Percentiles rank a stretch among this genome's conserved stretches.
phyloP scores from a whole-genome alignment of 2,329 filamentous ascomycete genomes.

The Diaporthe vaccinii region DNA sequence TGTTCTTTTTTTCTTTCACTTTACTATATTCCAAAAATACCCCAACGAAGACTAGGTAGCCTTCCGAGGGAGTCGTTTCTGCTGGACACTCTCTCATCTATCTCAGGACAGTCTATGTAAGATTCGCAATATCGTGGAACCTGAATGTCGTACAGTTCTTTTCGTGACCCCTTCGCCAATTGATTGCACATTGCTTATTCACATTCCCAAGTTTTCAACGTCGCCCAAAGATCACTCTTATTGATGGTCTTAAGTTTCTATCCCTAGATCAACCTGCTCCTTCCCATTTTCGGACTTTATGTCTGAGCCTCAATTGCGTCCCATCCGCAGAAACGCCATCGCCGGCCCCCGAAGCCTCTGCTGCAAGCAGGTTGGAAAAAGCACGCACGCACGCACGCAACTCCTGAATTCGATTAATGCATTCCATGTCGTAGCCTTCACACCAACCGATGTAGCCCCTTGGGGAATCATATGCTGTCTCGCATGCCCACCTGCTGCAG shows the following conservation, averaged over 20 bases:
- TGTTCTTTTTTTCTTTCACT: neutral
- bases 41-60: neutral
- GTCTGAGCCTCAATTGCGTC: conserved; percentile 21
- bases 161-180: no score
- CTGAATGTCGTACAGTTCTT: neutral
- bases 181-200: neutral
- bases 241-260: conserved; percentile 15
- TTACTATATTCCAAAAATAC: neutral
- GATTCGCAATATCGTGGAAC: no score
- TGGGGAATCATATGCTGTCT: neutral
- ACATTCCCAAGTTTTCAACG: neutral
- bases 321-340: conserved; percentile 23
- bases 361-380: neutral
- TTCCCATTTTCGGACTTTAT: conserved; percentile 24
- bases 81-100: neutral
- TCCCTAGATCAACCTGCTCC: conserved; percentile 13
- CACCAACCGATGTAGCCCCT: conserved; percentile 3
- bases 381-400: conserved; percentile 6
- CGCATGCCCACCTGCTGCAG: neutral
- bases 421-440: conserved; percentile 22
- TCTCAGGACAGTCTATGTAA: neutral
- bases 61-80: no score
- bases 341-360: conserved; percentile 15
- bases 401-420: conserved; percentile 16
- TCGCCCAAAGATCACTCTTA: conserved; percentile 4